Percentiles rank a stretch among this genome's conserved stretches.
Evolutionary conservation across 495 filamentous ascomycete species (phyloP).

Genomic region (Durotheca rogersii): DNA sequence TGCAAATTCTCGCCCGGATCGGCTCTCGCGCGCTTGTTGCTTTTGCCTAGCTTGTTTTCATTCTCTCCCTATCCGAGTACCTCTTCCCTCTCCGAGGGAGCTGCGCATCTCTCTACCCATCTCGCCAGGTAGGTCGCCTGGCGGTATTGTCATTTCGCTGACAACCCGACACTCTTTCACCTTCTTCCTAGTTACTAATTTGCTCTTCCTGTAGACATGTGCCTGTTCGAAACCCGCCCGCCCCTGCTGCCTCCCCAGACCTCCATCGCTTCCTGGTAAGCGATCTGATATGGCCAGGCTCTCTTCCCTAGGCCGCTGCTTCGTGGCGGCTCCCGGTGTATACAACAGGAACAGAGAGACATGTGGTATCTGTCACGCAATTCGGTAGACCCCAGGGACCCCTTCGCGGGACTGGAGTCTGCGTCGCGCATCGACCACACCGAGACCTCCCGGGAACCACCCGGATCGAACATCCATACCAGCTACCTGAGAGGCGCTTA

Average conservation of each 20-base stretch:
- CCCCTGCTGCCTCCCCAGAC: not conserved
- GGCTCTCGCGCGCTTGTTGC: not conserved
- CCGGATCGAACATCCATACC: too few relatives aligned
- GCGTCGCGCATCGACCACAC: not conserved
- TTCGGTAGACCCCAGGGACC: not conserved
- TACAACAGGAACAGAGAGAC: not conserved
- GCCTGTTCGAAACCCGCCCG: not conserved
- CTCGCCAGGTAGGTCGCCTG: not conserved
- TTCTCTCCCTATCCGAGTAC: not conserved
- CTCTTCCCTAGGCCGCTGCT: not conserved
- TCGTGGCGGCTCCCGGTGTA: not conserved
- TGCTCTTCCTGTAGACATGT: conserved; percentile 7
- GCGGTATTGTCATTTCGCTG: conserved; percentile 19
- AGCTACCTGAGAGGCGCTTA: not conserved
- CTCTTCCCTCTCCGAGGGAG: conserved; percentile 6
- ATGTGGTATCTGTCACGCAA: not conserved
- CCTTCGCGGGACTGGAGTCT: not conserved
- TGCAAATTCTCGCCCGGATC: not conserved
- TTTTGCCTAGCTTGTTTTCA: not conserved
- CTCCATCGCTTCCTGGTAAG: not conserved
- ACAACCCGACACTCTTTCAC: conserved; percentile 20
- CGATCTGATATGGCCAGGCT: not conserved
- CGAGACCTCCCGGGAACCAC: too few relatives aligned
- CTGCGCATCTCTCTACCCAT: conserved; percentile 9
- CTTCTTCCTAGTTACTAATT: conserved; percentile 15